Percentiles rank a stretch among this genome's conserved stretches.
Conservation (phyloP, 2,329 filamentous ascomycete species). For the Zasmidium cellare region DNA sequence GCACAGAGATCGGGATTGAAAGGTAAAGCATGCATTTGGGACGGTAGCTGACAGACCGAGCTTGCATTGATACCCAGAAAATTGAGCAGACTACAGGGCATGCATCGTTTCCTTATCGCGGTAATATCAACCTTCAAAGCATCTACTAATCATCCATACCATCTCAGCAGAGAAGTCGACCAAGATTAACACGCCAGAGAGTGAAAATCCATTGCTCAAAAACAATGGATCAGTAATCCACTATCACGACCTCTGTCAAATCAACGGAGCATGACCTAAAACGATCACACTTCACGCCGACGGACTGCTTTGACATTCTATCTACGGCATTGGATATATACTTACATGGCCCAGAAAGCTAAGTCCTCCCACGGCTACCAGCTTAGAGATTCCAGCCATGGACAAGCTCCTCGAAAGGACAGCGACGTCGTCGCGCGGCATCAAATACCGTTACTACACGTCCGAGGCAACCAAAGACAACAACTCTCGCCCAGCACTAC, state of each 20-base stretch:
- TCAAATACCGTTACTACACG: conserved; percentile 45
- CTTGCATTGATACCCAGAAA: neutral
- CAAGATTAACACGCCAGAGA: too few relatives aligned
- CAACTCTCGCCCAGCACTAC: conserved; percentile 36
- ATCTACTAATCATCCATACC: neutral
- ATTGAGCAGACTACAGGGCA: neutral
- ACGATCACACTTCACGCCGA: too few relatives aligned
- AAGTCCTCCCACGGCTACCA: neutral
- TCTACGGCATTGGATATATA: too few relatives aligned
- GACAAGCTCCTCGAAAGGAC: conserved; percentile 13
- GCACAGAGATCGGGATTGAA: neutral
- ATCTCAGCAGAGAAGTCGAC: too few relatives aligned
- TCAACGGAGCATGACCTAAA: too few relatives aligned
- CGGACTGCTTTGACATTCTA: too few relatives aligned
- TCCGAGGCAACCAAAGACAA: conserved; percentile 19
- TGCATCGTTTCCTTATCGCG: too few relatives aligned
- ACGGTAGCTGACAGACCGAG: neutral
- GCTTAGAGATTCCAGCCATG: conserved; percentile 4
- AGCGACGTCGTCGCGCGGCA: conserved; percentile 10
- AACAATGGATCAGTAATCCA: neutral
- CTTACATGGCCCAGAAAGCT: too few relatives aligned
- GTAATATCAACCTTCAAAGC: neutral
- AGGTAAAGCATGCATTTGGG: neutral
- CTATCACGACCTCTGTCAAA: too few relatives aligned
- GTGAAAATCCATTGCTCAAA: too few relatives aligned